Conservation (phyloP, 164 flowering plant genomes). For the Sextonia rubra region DNA sequence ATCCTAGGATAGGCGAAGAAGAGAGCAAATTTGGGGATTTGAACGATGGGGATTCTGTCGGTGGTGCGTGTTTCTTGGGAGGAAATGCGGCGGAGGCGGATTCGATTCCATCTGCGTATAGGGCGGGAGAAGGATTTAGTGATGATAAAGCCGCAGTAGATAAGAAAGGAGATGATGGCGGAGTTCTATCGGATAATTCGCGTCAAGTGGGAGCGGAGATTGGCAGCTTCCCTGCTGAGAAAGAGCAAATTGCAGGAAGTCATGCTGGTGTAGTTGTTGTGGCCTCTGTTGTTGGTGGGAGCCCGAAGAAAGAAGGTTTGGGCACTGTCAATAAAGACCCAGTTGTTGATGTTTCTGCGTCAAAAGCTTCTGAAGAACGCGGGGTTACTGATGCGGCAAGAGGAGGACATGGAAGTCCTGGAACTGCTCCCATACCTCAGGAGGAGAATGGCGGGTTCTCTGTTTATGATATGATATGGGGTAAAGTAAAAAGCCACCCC, state of each 20-base stretch:
- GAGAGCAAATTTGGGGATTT: too few species aligned
- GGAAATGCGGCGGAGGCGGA: too few species aligned
- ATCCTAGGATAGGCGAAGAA: too few species aligned
- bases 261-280: background rate
- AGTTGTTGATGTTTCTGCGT: background rate
- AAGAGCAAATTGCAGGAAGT: background rate
- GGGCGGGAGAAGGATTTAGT: too few species aligned
- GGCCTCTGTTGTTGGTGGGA: background rate
- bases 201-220: too few species aligned
- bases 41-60: too few species aligned
- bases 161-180: too few species aligned
- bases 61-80: too few species aligned
- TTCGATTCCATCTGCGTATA: too few species aligned
- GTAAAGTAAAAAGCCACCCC: constrained; percentile 84
- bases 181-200: too few species aligned
- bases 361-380: background rate
- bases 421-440: constrained; percentile 1
- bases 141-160: too few species aligned
- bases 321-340: background rate
- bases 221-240: background rate
- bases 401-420: background rate
- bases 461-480: constrained; percentile 74
- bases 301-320: background rate
- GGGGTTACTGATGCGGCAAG: constrained; percentile 1
- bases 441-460: constrained; percentile 31